Conservation (phyloP, 1,284 basidiomycete genomes). For the Rhodotorula sp. region DNA sequence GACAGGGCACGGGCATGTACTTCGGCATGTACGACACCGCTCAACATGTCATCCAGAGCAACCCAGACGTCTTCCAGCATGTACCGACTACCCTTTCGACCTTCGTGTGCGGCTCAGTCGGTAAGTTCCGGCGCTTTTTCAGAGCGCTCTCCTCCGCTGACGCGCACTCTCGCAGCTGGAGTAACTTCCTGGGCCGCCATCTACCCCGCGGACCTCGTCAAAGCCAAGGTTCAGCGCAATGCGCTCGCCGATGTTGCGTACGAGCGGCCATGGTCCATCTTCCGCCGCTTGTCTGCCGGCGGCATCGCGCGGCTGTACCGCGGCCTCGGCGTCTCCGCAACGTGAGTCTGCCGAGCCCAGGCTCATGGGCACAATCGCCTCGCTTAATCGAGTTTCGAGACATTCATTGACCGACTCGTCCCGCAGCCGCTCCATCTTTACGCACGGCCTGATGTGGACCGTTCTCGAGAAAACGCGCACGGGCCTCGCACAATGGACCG, state of each 20-base stretch:
- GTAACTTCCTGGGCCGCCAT: conserved; percentile 26
- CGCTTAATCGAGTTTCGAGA: background rate
- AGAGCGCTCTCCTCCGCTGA: conserved; percentile 63
- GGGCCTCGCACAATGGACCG: background rate
- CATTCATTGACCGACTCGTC: background rate
- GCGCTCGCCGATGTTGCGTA: conserved; percentile 73
- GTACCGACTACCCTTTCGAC: conserved; percentile 74
- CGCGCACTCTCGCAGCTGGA: conserved; percentile 62
- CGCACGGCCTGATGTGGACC: conserved; percentile 36
- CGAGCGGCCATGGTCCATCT: conserved; percentile 66
- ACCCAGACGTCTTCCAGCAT: conserved; percentile 65
- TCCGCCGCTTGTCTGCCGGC: conserved; percentile 73
- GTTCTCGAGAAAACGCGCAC: conserved; percentile 14
- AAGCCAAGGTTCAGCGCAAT: conserved; percentile 85
- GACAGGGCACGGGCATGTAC: conserved; percentile 73
- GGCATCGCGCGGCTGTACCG: conserved; percentile 77
- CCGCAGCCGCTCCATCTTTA: conserved; percentile 9
- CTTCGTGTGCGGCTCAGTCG: conserved; percentile 73
- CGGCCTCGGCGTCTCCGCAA: conserved; percentile 63
- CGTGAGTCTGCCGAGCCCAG: conserved; percentile 16
- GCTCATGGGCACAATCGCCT: too few species aligned
- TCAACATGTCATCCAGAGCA: conserved; percentile 65
- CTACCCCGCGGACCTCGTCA: conserved; percentile 64
- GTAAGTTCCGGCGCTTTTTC: conserved; percentile 28
- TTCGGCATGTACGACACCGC: conserved; percentile 85